Evolutionary conservation across 805 yeast genomes (phyloP).

Genomic region (Blastobotrys chiropterorum): DNA sequence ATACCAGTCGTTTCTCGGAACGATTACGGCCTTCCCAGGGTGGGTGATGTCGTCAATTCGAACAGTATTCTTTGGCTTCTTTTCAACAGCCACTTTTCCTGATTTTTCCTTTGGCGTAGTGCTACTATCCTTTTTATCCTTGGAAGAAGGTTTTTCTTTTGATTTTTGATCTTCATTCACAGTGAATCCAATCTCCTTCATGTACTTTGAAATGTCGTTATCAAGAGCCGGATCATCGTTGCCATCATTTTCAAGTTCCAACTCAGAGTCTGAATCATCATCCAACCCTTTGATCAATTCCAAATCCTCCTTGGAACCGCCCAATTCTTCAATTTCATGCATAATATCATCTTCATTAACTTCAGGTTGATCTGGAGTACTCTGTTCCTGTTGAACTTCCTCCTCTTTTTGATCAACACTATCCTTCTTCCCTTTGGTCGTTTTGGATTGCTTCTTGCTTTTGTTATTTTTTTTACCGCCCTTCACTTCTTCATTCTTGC

Average conservation of each 20-base stretch:
- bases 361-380: conserved; percentile 11
- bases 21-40: conserved; percentile 38
- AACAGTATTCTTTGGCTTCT: conserved; percentile 10
- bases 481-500: conserved; percentile 16
- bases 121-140: conserved; percentile 22
- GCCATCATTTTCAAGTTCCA: conserved; percentile 25
- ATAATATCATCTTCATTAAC: conserved; percentile 7
- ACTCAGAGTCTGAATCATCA: conserved; percentile 27
- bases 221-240: conserved; percentile 33
- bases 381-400: background rate
- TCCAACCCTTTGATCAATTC: conserved; percentile 52
- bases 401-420: conserved; percentile 4
- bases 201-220: conserved; percentile 52
- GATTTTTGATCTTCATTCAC: conserved; percentile 29
- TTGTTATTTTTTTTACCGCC: conserved; percentile 11
- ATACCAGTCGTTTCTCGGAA: conserved; percentile 72
- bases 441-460: conserved; percentile 15
- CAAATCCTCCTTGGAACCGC: conserved; percentile 83
- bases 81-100: conserved; percentile 20
- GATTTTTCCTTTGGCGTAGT: conserved; percentile 21
- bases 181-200: conserved; percentile 64
- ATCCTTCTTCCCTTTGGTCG: conserved; percentile 8
- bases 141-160: conserved; percentile 27
- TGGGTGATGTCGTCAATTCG: conserved; percentile 10
- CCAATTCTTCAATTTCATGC: conserved; percentile 36